Evolutionary conservation across 2,329 filamentous ascomycete species (phyloP).

Genomic region (Stagonosporopsis vannaccii): DNA sequence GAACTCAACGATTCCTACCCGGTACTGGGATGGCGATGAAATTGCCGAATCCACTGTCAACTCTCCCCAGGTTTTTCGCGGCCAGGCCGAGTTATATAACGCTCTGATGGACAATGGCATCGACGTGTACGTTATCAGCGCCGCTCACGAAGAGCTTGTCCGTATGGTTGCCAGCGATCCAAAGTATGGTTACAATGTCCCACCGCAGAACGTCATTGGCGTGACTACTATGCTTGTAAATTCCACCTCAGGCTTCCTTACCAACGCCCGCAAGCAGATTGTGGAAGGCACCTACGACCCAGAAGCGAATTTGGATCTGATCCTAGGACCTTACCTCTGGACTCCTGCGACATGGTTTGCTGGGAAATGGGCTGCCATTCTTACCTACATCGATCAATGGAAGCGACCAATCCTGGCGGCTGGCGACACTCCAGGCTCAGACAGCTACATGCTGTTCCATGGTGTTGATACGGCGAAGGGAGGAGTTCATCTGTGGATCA

Average conservation of each 20-base stretch:
- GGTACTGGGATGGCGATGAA: conserved; percentile 39
- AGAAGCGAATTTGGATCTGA: conserved; percentile 35
- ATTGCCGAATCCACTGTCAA: conserved; percentile 28
- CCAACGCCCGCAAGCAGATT: conserved; percentile 39
- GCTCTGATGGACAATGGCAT: conserved; percentile 41
- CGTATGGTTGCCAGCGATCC: conserved; percentile 43
- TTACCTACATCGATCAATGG: conserved; percentile 43
- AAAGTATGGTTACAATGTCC: conserved; percentile 43
- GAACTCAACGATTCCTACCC: conserved; percentile 32
- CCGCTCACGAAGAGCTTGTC: conserved; percentile 42
- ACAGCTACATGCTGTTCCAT: conserved; percentile 44
- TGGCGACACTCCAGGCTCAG: conserved; percentile 41
- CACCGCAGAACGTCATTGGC: conserved; percentile 41
- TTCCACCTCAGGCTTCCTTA: conserved; percentile 34
- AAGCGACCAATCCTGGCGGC: conserved; percentile 39
- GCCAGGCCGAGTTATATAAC: conserved; percentile 40
- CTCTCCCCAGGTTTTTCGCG: conserved; percentile 35
- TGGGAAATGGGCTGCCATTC: conserved; percentile 41
- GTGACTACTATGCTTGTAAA: conserved; percentile 42
- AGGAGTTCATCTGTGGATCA: conserved; percentile 42
- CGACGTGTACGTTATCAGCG: conserved; percentile 40
- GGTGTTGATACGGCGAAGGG: conserved; percentile 39
- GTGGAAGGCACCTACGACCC: conserved; percentile 33
- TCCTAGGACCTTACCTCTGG: conserved; percentile 39
- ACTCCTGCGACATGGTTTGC: conserved; percentile 43